Evolutionary conservation across 805 yeast genomes (phyloP), one percentile per base, ranked within the genome.

Genomic region (Diddensiella transvaalensis): DNA sequence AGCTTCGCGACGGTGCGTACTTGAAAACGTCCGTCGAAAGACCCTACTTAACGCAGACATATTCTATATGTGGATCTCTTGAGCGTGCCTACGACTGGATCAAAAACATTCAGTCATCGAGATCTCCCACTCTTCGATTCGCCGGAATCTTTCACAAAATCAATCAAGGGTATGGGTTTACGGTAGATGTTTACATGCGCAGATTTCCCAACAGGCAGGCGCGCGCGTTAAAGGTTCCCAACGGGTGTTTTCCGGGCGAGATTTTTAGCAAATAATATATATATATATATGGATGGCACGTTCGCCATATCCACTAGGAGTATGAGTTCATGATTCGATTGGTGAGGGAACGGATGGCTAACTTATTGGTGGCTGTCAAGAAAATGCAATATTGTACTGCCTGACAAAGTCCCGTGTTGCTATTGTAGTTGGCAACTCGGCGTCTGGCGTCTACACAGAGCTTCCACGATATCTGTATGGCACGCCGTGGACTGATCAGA

Each of bases 1-100:
- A 18, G 67, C 60, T 22, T 29, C 15, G 4, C 33, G 24, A 15
- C 22, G 18, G 4, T 48, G 26, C 21, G 47, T 30, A 17, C 56
- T 42, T 23, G 46, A 40, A 37, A 52, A 54, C 18, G 30, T 18
- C 30, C 52, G 38, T 18, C 47, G 6, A 8, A 35, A 18, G 17
- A 17, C 38, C 38, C 38, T 8, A 35, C 17, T 35, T 13, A 26
- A 8, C 32, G 11, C 32, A 26, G 32, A 26, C 32, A 26, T 26
- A 26, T 26, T n/a, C 32, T 26, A 8, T 8, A 26, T 26, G 13
- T 26, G 13, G 32, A 8, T 26, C 13, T 26, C 13, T 8, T 26
- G n/a, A n/a, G n/a, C n/a, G n/a, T n/a, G n/a, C n/a, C n/a, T n/a
- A n/a, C n/a, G n/a, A n/a, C n/a, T n/a, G n/a, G n/a, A n/a, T n/a